Evolutionary conservation across 768 basidiomycete species (phyloP).

Genomic region (Myochromella boudieri): DNA sequence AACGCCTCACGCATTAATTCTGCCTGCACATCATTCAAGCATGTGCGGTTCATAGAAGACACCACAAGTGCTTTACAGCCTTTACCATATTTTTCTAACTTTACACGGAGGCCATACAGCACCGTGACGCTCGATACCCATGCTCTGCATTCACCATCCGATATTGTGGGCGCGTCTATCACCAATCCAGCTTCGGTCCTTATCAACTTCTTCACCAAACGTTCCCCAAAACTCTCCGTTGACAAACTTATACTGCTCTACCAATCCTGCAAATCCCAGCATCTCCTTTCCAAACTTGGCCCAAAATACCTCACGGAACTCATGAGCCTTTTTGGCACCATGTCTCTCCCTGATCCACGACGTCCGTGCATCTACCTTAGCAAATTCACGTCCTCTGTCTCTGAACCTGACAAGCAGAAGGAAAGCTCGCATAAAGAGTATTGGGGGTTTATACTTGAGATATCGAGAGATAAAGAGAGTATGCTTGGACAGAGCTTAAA

Average conservation of each 20-base stretch:
- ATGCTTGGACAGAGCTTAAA: slow-evolving; percentile 29
- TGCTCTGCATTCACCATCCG: background rate
- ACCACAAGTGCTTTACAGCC: no score
- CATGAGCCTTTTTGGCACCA: slow-evolving; percentile 48
- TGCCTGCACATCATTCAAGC: no score
- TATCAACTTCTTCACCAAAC: slow-evolving; percentile 19
- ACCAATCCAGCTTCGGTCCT: slow-evolving; percentile 16
- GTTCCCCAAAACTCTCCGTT: slow-evolving; percentile 24
- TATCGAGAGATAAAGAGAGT: slow-evolving; percentile 44
- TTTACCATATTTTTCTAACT: no score
- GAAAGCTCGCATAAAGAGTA: slow-evolving; percentile 26
- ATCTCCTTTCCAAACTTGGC: slow-evolving; percentile 33
- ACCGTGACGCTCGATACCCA: no score
- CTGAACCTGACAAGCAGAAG: slow-evolving; percentile 23
- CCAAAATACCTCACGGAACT: slow-evolving; percentile 38
- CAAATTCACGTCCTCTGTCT: slow-evolving; percentile 29
- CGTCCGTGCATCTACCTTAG: slow-evolving; percentile 28
- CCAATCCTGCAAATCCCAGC: slow-evolving; percentile 29
- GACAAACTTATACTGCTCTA: slow-evolving; percentile 40
- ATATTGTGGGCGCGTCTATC: background rate
- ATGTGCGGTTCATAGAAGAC: no score
- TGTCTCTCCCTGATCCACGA: slow-evolving; percentile 35
- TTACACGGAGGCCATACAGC: no score
- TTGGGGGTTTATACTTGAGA: slow-evolving; percentile 49
- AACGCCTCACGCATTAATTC: no score